These are phyloP conservation scores for Scutellaria minor DNA, from an alignment of 257 asterid species.

Conservation along the genomic window DNA sequence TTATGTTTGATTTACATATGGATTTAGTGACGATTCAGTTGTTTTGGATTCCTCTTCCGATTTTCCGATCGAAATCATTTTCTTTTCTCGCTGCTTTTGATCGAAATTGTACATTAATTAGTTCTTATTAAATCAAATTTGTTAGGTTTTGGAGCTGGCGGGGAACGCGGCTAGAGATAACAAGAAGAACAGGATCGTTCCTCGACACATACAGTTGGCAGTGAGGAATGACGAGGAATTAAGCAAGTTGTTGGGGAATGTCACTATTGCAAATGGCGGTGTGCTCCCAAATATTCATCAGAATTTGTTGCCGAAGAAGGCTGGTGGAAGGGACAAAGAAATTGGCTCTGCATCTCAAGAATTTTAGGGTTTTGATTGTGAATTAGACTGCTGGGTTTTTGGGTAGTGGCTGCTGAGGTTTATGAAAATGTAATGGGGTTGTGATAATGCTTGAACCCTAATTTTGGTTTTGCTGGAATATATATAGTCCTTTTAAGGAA, in stretches of 20 bases:
- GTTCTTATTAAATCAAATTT: background rate
- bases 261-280: constrained; percentile 73
- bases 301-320: constrained; percentile 55
- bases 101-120: too few relatives aligned
- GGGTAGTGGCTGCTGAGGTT: background rate
- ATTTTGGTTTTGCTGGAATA: constrained; percentile 28
- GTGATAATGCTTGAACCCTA: constrained; percentile 26
- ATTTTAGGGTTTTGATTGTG: constrained; percentile 44
- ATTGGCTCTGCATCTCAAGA: constrained; percentile 66
- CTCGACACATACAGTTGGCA: constrained; percentile 73
- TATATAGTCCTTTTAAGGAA: background rate
- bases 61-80: background rate
- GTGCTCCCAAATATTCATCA: constrained; percentile 70
- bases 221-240: constrained; percentile 75
- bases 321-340: constrained; percentile 52
- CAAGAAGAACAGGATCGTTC: constrained; percentile 68
- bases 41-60: background rate
- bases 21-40: too few relatives aligned
- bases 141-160: constrained; percentile 69
- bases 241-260: constrained; percentile 61
- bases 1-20: background rate
- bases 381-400: background rate
- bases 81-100: background rate
- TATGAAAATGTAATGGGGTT: constrained; percentile 22
- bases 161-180: constrained; percentile 75